A percentile compares a stretch with the other conserved stretches of the same genome.
Evolutionary conservation across 495 filamentous ascomycete genomes (phyloP).

Genomic region (Neurospora terricola): DNA sequence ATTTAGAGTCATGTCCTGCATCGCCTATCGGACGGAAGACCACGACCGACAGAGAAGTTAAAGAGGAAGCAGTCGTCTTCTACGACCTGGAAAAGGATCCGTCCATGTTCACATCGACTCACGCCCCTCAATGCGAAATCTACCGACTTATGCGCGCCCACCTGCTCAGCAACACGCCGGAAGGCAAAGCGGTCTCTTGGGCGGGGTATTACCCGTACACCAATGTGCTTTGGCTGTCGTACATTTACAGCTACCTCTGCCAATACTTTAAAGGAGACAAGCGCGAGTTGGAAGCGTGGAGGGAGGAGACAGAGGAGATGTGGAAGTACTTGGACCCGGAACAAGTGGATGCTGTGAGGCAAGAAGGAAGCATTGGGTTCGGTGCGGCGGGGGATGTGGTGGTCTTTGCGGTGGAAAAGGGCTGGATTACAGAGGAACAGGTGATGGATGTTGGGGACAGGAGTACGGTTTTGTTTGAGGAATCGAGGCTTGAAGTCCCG

Average conservation of each 20-base stretch:
- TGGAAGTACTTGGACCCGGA: conserved; percentile 14
- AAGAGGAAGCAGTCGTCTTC: conserved; percentile 19
- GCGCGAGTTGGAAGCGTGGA: conserved; percentile 26
- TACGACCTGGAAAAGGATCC: conserved; percentile 45
- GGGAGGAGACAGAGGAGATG: conserved; percentile 29
- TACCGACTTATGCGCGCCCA: conserved; percentile 45
- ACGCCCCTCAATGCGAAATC: conserved; percentile 35
- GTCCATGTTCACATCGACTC: conserved; percentile 39
- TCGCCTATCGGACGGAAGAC: neutral
- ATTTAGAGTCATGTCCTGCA: neutral
- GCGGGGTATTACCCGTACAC: conserved; percentile 34
- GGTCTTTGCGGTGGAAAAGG: conserved; percentile 32
- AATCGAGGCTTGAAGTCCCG: neutral
- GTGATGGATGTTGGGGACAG: conserved; percentile 20
- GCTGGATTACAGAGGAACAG: conserved; percentile 37
- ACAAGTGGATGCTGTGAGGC: neutral
- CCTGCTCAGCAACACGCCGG: conserved; percentile 30
- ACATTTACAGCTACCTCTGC: conserved; percentile 36
- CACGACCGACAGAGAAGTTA: neutral
- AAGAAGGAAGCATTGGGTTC: neutral
- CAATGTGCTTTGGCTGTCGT: conserved; percentile 45
- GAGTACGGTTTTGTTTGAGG: neutral
- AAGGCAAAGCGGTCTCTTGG: conserved; percentile 31
- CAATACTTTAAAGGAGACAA: conserved; percentile 24
- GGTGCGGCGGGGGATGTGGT: conserved; percentile 29